A percentile compares a stretch with the other conserved stretches of the same genome.
Conservation (phyloP, 371 early-diverging fungal species). For the Apophysomyces variabilis region DNA sequence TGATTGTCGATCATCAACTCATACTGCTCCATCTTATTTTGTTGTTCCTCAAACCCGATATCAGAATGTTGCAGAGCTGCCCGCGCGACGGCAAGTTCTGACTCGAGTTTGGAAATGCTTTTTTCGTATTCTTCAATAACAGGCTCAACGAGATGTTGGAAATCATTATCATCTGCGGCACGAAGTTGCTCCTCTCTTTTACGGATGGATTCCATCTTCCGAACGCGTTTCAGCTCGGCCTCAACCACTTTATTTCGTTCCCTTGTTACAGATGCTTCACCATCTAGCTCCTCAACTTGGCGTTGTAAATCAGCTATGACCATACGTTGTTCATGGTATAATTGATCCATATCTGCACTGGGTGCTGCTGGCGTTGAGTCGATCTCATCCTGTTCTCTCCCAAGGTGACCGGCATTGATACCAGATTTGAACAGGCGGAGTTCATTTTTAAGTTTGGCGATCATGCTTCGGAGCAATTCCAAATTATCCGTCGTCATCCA, state of each 20-base stretch:
- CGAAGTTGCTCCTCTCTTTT: conserved; percentile 18
- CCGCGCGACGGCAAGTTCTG: conserved; percentile 58
- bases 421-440: conserved; percentile 44
- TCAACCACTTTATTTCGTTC: conserved; percentile 44
- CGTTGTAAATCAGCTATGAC: conserved; percentile 45
- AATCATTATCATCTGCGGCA: conserved; percentile 28
- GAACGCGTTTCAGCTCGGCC: conserved; percentile 37
- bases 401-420: background rate
- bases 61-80: conserved; percentile 60
- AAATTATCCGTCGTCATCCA: conserved; percentile 66
- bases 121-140: conserved; percentile 74
- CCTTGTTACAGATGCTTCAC: conserved; percentile 39
- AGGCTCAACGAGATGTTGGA: conserved; percentile 67
- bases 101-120: conserved; percentile 58
- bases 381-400: conserved; percentile 3
- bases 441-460: conserved; percentile 61
- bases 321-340: conserved; percentile 39
- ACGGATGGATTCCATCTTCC: conserved; percentile 17
- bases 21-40: conserved; percentile 36
- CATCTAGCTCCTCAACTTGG: conserved; percentile 50
- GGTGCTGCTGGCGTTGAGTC: conserved; percentile 18
- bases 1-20: conserved; percentile 36
- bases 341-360: conserved; percentile 31
- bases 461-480: conserved; percentile 57
- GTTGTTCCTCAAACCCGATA: conserved; percentile 54